Percentiles rank a stretch among this genome's conserved stretches.
Conservation (phyloP, 108 stramenopile species). For the Hondaea fermentalgiana region DNA sequence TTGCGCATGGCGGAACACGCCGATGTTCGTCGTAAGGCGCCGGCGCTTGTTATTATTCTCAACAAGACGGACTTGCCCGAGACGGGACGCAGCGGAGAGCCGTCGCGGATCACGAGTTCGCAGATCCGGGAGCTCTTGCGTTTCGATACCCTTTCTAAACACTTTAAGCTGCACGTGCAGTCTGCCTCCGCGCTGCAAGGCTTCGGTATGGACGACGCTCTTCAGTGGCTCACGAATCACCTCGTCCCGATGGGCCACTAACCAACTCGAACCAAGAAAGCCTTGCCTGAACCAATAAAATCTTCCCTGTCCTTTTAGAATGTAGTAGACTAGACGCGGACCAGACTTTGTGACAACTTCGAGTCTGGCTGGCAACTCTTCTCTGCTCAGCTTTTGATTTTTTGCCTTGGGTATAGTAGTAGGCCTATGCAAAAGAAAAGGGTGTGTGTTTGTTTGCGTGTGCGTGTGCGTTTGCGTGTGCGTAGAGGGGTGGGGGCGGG, state of each 20-base stretch:
- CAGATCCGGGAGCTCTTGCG: not conserved
- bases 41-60: not conserved
- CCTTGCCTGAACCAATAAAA: no score
- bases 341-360: no score
- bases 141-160: not conserved
- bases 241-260: not conserved
- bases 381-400: no score
- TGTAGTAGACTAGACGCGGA: no score
- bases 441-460: no score
- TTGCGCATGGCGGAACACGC: not conserved
- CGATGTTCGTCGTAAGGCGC: not conserved
- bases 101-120: not conserved
- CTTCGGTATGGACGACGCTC: not conserved
- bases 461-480: no score
- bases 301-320: no score
- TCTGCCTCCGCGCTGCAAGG: not conserved
- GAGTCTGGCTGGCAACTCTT: no score
- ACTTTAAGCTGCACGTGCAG: not conserved
- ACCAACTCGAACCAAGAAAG: no score
- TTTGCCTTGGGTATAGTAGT: no score
- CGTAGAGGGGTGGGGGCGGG: no score
- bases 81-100: not conserved
- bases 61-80: not conserved
- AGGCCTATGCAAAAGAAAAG: no score
- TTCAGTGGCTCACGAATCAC: not conserved